These are phyloP conservation scores for Xanthoconium separans DNA, from an alignment of 1,284 basidiomycete genomes.

Conservation along the genomic window DNA sequence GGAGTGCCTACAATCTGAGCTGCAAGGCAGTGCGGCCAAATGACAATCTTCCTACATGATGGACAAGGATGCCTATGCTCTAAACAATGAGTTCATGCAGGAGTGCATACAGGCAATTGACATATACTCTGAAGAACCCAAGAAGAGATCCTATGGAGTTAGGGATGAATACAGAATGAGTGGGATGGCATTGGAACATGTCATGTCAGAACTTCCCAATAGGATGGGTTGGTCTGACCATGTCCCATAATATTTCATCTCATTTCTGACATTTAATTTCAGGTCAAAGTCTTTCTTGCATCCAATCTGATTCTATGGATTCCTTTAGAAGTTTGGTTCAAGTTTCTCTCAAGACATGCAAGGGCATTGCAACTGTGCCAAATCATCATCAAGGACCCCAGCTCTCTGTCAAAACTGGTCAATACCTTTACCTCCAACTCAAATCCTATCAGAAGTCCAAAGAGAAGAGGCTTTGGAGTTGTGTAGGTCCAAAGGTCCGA, in stretches of 20 bases:
- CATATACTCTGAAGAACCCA: not conserved
- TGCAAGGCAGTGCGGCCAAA: slow-evolving; percentile 5
- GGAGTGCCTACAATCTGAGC: slow-evolving; percentile 12
- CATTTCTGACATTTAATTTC: not conserved
- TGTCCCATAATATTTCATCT: not conserved
- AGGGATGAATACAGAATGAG: slow-evolving; percentile 10
- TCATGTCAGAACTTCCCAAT: too few relatives aligned
- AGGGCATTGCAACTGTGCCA: not conserved
- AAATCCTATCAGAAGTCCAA: too few relatives aligned
- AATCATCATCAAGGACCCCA: not conserved
- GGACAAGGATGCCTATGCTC: slow-evolving; percentile 16
- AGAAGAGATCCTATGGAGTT: slow-evolving; percentile 6
- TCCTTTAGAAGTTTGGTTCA: not conserved
- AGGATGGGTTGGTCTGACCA: too few relatives aligned
- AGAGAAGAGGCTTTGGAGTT: too few relatives aligned
- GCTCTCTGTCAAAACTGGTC: too few relatives aligned
- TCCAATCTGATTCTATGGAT: not conserved
- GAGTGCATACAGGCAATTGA: not conserved
- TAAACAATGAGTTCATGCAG: not conserved
- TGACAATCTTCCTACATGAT: not conserved
- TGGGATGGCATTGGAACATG: not conserved
- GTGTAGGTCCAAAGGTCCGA: too few relatives aligned
- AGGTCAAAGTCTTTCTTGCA: not conserved
- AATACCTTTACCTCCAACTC: too few relatives aligned
- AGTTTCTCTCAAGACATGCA: not conserved